Conservation (phyloP, 2,329 filamentous ascomycete species). For the Colletotrichum phormii region DNA sequence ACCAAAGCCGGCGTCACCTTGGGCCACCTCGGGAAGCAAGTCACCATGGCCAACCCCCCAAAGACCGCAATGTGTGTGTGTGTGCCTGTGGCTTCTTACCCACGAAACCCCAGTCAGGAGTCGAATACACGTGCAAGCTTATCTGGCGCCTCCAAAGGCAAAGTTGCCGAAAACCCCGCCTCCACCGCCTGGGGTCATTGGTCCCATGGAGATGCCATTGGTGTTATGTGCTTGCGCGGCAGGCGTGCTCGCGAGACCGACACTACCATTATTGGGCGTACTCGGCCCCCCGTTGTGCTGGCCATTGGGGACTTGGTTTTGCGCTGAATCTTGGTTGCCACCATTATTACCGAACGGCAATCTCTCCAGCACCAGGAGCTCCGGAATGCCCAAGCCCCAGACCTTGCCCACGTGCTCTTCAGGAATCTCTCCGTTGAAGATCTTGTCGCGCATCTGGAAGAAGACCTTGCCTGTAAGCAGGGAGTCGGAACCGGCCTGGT, state of each 20-base stretch:
- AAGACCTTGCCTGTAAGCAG: slow-evolving; percentile 94
- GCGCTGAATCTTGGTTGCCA: slow-evolving; percentile 47
- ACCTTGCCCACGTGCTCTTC: slow-evolving; percentile 90
- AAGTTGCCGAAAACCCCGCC: slow-evolving; percentile 83
- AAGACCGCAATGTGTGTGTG: background rate
- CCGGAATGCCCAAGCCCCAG: slow-evolving; percentile 87
- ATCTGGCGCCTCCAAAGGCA: slow-evolving; percentile 58
- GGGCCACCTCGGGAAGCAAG: background rate
- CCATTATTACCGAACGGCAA: slow-evolving; percentile 48
- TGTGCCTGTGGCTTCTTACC: background rate
- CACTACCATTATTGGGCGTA: slow-evolving; percentile 76
- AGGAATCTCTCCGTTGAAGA: slow-evolving; percentile 86
- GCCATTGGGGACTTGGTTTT: slow-evolving; percentile 48
- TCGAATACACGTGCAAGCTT: background rate
- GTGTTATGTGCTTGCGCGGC: slow-evolving; percentile 65
- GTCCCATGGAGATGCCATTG: slow-evolving; percentile 70
- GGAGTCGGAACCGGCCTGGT: slow-evolving; percentile 94
- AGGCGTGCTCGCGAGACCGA: slow-evolving; percentile 60
- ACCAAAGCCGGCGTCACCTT: slow-evolving; percentile 11
- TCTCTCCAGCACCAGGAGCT: slow-evolving; percentile 58
- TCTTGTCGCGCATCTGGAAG: slow-evolving; percentile 89
- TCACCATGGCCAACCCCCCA: slow-evolving; percentile 27
- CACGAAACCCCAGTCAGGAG: background rate
- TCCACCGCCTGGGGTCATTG: slow-evolving; percentile 82
- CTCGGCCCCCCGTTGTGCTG: slow-evolving; percentile 64